phyloP scores from a whole-genome alignment of 768 basidiomycete genomes.

The Filobasidium floriforme region DNA sequence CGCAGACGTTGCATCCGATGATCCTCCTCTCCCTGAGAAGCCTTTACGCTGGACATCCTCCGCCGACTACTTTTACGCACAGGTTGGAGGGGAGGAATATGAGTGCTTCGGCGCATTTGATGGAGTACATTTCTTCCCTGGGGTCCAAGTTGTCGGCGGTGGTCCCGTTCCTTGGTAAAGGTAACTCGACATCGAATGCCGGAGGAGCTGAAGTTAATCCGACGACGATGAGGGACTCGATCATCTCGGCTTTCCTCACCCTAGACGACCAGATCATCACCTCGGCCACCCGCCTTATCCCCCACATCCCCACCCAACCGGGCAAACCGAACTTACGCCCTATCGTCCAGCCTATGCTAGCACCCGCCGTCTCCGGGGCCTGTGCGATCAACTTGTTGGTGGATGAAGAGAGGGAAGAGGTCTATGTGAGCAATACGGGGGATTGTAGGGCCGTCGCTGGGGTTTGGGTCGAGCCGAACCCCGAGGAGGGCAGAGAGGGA shows the following conservation, averaged over 20 bases:
- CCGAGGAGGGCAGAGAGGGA: conserved; percentile 55
- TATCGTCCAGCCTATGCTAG: conserved; percentile 59
- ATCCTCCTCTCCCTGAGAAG: conserved; percentile 57
- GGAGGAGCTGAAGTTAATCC: conserved; percentile 20
- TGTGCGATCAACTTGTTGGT: conserved; percentile 84
- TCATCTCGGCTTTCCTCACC: conserved; percentile 67
- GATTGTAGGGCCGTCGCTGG: conserved; percentile 95
- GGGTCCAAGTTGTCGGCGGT: neutral
- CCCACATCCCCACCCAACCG: conserved; percentile 17
- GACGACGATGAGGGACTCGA: conserved; percentile 42
- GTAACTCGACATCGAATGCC: no score
- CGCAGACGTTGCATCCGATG: conserved; percentile 73
- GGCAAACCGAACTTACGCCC: conserved; percentile 11
- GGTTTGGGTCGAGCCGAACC: conserved; percentile 72
- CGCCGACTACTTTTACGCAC: conserved; percentile 9
- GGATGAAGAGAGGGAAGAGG: conserved; percentile 69
- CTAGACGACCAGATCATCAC: conserved; percentile 79
- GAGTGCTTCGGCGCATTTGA: neutral
- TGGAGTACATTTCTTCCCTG: neutral
- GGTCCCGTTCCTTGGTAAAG: conserved; percentile 20
- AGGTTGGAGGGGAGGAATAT: neutral
- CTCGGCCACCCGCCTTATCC: conserved; percentile 65
- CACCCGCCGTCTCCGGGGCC: conserved; percentile 79
- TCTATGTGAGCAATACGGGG: conserved; percentile 87
- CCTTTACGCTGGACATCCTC: conserved; percentile 27